Conservation (phyloP, 768 basidiomycete species). For the Nidularia sp. region DNA sequence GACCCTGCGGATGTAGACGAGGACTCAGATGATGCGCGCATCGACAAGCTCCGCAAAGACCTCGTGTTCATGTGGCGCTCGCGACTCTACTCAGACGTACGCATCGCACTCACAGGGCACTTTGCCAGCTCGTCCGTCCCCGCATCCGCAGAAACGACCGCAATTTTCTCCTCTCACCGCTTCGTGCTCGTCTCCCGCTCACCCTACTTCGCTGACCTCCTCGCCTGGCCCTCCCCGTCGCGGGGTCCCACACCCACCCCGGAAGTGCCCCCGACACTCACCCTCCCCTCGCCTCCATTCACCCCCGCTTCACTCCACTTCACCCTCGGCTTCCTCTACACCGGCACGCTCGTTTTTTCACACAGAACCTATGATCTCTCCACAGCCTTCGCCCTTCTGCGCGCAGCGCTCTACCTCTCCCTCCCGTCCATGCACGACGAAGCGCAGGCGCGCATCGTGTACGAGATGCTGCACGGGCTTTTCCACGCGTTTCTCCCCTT, state of each 20-base stretch:
- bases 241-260: constrained; percentile 13
- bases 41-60: constrained; percentile 89
- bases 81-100: constrained; percentile 88
- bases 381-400: constrained; percentile 87
- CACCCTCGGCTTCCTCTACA: constrained; percentile 91
- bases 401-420: constrained; percentile 75
- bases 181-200: constrained; percentile 90
- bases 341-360: constrained; percentile 90
- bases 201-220: constrained; percentile 82
- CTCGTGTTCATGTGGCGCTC: constrained; percentile 97
- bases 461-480: constrained; percentile 89
- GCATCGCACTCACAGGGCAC: constrained; percentile 71
- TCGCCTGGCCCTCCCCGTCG: constrained; percentile 47
- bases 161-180: constrained; percentile 87
- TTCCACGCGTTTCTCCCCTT: constrained; percentile 83
- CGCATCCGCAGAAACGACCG: constrained; percentile 55
- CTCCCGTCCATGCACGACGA: constrained; percentile 74
- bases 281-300: constrained; percentile 88
- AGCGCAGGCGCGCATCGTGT: constrained; percentile 75
- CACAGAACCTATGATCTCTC: constrained; percentile 90
- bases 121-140: constrained; percentile 64
- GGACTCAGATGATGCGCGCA: constrained; percentile 45
- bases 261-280: constrained; percentile 53
- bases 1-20: constrained; percentile 4
- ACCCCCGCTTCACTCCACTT: constrained; percentile 93